Conservation (phyloP, 2,329 filamentous ascomycete species). For the Stagonosporopsis chrysanthemi region DNA sequence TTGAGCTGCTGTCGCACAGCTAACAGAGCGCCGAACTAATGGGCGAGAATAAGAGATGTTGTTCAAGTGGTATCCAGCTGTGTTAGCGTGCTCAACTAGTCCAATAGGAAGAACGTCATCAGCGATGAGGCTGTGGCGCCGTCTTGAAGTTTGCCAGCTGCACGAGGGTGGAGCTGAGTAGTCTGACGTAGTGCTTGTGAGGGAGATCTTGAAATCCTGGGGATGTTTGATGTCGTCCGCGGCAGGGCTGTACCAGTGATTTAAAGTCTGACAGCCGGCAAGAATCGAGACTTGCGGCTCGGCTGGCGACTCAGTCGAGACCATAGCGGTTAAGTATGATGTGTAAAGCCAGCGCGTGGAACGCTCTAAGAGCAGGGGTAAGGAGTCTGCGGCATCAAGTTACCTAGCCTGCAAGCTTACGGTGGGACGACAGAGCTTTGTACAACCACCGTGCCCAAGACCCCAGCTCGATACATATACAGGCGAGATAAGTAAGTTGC, state of each 20-base stretch:
- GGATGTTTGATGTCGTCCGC: neutral
- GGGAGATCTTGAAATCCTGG: neutral
- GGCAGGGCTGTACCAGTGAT: constrained; percentile 1
- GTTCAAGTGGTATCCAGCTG: neutral
- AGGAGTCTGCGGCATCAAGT: constrained; percentile 24
- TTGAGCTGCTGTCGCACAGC: constrained; percentile 25
- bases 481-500: constrained; percentile 23
- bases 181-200: constrained; percentile 7
- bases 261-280: constrained; percentile 21
- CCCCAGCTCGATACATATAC: constrained; percentile 35
- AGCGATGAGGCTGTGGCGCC: constrained; percentile 5
- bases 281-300: constrained; percentile 25
- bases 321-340: constrained; percentile 32
- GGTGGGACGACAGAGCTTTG: constrained; percentile 32
- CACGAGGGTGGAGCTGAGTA: constrained; percentile 7
- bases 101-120: constrained; percentile 8
- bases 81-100: constrained; percentile 2
- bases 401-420: constrained; percentile 32
- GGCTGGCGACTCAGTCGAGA: constrained; percentile 26
- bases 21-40: constrained; percentile 27
- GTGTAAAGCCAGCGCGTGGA: constrained; percentile 25
- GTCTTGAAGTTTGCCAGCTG: constrained; percentile 19
- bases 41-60: neutral
- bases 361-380: constrained; percentile 21
- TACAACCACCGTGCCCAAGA: constrained; percentile 30